Percentiles rank a stretch among this genome's conserved stretches.
These are phyloP conservation scores for Mallotus repandus DNA, from an alignment of 441 rosid genomes.

Conservation along the genomic window DNA sequence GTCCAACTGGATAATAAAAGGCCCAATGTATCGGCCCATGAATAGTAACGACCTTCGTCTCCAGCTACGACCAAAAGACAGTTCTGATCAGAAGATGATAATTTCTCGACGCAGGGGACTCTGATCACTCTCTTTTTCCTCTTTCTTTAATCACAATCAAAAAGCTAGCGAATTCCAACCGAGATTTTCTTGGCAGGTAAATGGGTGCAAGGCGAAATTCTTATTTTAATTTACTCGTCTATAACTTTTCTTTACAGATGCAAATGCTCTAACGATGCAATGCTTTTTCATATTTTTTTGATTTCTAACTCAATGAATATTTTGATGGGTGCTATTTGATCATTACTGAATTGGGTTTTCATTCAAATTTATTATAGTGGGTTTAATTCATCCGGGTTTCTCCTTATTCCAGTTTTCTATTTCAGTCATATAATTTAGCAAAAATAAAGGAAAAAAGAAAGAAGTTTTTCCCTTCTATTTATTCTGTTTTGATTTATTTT, in stretches of 20 bases:
- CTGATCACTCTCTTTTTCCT: neutral
- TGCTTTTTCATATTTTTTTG: neutral
- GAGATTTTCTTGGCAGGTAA: neutral
- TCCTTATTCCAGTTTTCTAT: neutral
- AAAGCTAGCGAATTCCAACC: neutral
- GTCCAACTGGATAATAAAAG: no score
- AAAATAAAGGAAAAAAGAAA: neutral
- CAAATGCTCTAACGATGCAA: neutral
- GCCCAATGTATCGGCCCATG: neutral
- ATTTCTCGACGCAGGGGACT: neutral
- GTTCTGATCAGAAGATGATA: neutral
- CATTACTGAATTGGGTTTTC: neutral
- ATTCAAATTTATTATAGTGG: neutral
- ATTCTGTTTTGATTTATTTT: constrained; percentile 2
- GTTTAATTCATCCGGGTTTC: neutral
- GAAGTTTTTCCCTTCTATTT: neutral
- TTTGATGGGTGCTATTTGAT: neutral
- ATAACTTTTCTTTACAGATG: neutral
- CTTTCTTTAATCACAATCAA: neutral
- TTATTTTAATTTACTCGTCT: neutral
- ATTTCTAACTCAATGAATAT: neutral
- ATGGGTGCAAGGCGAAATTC: neutral
- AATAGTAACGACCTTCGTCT: neutral
- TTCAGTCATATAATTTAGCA: no score
- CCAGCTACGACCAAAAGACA: neutral